These are phyloP conservation scores for Artemisia annua DNA, from an alignment of 129 eudicot genomes.

Conservation along the genomic window DNA sequence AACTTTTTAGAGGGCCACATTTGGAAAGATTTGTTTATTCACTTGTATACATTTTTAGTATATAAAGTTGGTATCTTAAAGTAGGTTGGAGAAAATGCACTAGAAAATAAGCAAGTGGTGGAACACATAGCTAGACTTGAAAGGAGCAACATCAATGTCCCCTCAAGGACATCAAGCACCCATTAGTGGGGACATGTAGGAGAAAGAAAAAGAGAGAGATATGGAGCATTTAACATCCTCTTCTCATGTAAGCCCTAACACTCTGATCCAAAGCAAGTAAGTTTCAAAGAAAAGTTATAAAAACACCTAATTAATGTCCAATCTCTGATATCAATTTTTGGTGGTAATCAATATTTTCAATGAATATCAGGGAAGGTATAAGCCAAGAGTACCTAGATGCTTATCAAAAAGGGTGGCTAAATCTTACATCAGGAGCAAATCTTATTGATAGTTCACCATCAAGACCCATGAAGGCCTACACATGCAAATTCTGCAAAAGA, in stretches of 20 bases:
- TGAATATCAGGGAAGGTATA: slow-evolving; percentile 4
- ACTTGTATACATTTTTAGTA: not conserved
- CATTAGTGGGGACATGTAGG: slow-evolving; percentile 50
- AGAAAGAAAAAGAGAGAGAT: too few species aligned
- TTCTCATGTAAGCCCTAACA: too few species aligned
- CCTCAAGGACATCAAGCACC: slow-evolving; percentile 52
- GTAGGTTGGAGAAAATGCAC: not conserved
- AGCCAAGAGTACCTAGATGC: slow-evolving; percentile 20
- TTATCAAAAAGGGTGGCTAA: slow-evolving; percentile 55
- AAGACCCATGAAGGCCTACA: slow-evolving; percentile 46
- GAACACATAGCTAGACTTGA: slow-evolving; percentile 30
- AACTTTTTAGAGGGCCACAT: slow-evolving; percentile 38
- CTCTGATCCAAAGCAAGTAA: not conserved
- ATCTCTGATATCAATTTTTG: not conserved
- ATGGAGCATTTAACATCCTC: slow-evolving; percentile 7
- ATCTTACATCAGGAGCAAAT: slow-evolving; percentile 54
- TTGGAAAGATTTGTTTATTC: slow-evolving; percentile 27
- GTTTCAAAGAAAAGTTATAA: not conserved
- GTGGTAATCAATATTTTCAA: not conserved
- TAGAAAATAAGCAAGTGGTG: slow-evolving; percentile 39
- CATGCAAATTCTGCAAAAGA: slow-evolving; percentile 70
- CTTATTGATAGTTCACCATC: slow-evolving; percentile 39
- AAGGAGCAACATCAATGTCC: slow-evolving; percentile 40
- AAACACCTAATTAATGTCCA: too few species aligned
- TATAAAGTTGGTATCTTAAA: slow-evolving; percentile 38